Evolutionary conservation across 2,329 filamentous ascomycete genomes (phyloP), one percentile per base, ranked within the genome.

Genomic region (Alternaria brassicae): DNA sequence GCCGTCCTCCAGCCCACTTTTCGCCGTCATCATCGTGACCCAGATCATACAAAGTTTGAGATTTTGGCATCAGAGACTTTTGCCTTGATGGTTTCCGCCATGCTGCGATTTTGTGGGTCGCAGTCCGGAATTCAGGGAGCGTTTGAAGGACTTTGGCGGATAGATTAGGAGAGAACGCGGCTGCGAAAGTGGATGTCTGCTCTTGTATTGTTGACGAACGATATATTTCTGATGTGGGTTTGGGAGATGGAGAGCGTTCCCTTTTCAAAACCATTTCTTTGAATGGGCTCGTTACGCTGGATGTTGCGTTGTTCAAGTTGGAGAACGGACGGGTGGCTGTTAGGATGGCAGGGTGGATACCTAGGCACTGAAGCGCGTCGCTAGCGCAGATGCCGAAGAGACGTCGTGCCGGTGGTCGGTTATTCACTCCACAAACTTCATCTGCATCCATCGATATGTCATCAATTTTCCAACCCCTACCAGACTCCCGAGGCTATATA

Each of bases 11-110:
- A 0, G 79, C 84, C 70, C 83, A 82, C 52, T 79, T 81, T 68
- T 86, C 84, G 13, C 84, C 84, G 61, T 86, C 84, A 58, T 86
- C 84, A 54, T 85, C 83, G 49, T 80, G 77, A 12, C 81, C 81
- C 0, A 76, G 71, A 37, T 81, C 78, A 63, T 79, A 83, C 5
- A 79, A 56, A 0, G 78, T 69, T 30, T 74, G 76, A 1, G 70
- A 65, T 25, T 56, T 60, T 13, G 76, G 73, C 10, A 73, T 77
- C 17, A 85, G 70, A 7, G 80, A 80, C 53, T 77, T 79, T 68
- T 85, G 83, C 5, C 77, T 78, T 17, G 81, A 82, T 19, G 78
- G 78, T 49, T 74, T 77, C 21, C 84, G 78, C 81, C 82, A 85
- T 51, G 81, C 84, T 44, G 82, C 75, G 45, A 85, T 83, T 49